Evolutionary conservation across 2,329 filamentous ascomycete species (phyloP).

Genomic region (Myriosclerotinia scirpicola): DNA sequence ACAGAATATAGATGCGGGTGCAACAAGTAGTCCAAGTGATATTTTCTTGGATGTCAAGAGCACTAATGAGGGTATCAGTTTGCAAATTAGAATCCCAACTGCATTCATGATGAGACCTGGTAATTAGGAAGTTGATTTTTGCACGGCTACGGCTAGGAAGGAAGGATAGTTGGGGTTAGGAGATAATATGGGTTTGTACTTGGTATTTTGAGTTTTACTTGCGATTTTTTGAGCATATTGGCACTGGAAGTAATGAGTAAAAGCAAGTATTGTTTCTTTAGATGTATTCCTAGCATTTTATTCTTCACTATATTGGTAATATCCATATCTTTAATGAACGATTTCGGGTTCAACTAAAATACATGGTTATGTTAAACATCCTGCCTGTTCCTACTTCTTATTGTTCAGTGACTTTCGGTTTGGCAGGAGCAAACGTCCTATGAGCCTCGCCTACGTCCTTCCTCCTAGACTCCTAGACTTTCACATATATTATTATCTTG

Average conservation of each 20-base stretch:
- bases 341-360: too few species aligned
- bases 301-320: neutral
- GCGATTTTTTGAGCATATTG: neutral
- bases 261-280: neutral
- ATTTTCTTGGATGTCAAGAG: slow-evolving; percentile 25
- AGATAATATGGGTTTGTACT: neutral
- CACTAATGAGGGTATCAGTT: slow-evolving; percentile 24
- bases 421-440: too few species aligned
- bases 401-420: too few species aligned
- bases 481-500: too few species aligned
- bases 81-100: slow-evolving; percentile 24
- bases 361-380: too few species aligned
- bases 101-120: slow-evolving; percentile 20
- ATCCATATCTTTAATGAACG: neutral
- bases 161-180: too few species aligned
- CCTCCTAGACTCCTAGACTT: too few species aligned
- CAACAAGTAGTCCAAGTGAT: slow-evolving; percentile 18
- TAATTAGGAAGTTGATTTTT: neutral
- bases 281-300: neutral
- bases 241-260: too few species aligned
- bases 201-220: neutral
- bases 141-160: neutral
- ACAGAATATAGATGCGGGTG: neutral
- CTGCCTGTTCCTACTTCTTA: too few species aligned
- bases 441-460: too few species aligned